Base-by-base conservation (phyloP, 2,329 filamentous ascomycete species). In the Diaporthe nobilis region DNA sequence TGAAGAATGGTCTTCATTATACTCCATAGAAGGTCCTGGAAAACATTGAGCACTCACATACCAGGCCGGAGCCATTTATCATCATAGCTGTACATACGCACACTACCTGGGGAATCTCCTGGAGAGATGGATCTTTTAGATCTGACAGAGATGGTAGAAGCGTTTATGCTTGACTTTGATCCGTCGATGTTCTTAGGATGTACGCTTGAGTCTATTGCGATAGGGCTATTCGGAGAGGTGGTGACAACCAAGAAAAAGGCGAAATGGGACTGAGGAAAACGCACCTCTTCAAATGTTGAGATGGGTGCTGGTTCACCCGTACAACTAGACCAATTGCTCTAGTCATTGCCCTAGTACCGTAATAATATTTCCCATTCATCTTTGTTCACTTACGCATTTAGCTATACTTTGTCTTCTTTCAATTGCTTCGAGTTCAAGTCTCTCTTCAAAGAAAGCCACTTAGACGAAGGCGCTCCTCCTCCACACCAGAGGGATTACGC, bases 161-260 rank as follows among this genome's bases (percentile, higher is more conserved):
- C 65, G 8, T 68, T 68, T 2, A 53, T 68, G 65, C 15, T 68
- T 8, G 65, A 68, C 9, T 68, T 68, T 37, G 65, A 68, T 37
- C 63, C 63, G 6, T 67, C 44, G 10, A 67, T 67, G 44, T 51
- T 67, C 28, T 6, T 68, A 17, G 65, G 65, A 20, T 68, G 65
- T 22, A 53, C 31, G 8, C 65, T 68, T 4, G 65, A 68, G 31
- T 68, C 47, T 6, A 68, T 68, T 25, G 65, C 65, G 31, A 39
- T 68, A 39, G 65, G 65, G 22, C 65, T 68, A 5, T 53, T 51
- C 4, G 65, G 47, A 10, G 47, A 37, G 47, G 34, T 68, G 9
- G n/a, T 53, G 13, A 39, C 22, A 25, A 39, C 65, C 20, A 37
- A 10, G 65, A 68, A 15, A 25, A 68, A 28, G 28, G 22, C 1